phyloP scores from a whole-genome alignment of 139 green algal species.

The Chloropicon primus region DNA sequence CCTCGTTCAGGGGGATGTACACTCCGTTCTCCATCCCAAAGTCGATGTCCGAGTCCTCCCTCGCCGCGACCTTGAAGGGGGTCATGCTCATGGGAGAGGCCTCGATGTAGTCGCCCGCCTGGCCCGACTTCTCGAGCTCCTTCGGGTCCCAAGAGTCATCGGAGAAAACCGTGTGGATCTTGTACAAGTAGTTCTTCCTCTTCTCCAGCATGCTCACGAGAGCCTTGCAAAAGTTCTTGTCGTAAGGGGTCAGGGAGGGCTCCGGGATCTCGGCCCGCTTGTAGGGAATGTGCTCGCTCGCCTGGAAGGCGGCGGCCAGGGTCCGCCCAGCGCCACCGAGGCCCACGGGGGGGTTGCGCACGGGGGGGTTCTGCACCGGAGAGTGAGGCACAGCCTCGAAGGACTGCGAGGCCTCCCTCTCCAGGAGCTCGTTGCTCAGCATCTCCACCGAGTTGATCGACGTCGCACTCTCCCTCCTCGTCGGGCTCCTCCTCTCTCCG shows the following conservation, averaged over 20 bases:
- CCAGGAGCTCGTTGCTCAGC: neutral
- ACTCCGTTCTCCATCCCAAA: slow-evolving; percentile 86
- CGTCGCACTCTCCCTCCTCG: neutral
- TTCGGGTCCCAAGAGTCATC: neutral
- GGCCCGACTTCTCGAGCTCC: neutral
- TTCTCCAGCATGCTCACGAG: neutral
- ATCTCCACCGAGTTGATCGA: neutral
- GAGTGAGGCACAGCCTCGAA: neutral
- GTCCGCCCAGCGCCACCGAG: neutral
- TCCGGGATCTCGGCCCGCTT: neutral
- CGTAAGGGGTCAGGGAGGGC: neutral
- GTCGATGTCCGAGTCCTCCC: slow-evolving; percentile 25
- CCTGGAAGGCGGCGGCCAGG: neutral
- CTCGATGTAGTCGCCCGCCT: neutral
- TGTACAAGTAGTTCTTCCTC: neutral
- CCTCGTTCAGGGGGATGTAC: slow-evolving; percentile 39
- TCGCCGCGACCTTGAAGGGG: slow-evolving; percentile 47
- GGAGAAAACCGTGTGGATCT: neutral
- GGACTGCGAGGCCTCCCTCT: neutral
- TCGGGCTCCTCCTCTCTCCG: neutral
- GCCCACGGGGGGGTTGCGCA: neutral
- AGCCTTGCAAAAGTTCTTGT: neutral
- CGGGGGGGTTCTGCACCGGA: neutral
- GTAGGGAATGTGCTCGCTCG: neutral
- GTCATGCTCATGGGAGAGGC: neutral